phyloP scores from a whole-genome alignment of 2,329 filamentous ascomycete genomes.

The Reticulascus tulasneorum region DNA sequence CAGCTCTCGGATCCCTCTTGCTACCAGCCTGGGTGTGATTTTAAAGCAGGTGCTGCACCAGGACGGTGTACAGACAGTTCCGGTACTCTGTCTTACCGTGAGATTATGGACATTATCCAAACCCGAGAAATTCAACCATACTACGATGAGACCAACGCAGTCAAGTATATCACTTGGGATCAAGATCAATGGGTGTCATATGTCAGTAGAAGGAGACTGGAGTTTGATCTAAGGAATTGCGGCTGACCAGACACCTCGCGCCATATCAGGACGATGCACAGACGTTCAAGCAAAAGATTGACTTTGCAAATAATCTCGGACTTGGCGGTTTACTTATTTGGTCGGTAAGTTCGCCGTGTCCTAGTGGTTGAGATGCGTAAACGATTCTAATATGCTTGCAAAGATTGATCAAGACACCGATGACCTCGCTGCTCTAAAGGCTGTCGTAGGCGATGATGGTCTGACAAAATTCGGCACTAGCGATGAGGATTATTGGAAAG shows the following conservation, averaged over 20 bases:
- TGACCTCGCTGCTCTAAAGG: no score
- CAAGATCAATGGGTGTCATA: constrained; percentile 37
- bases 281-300: constrained; percentile 4
- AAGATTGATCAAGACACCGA: no score
- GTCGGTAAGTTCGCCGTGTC: no score
- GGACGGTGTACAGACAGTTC: constrained; percentile 19
- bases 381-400: no score
- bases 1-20: constrained; percentile 1
- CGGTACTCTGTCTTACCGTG: constrained; percentile 20
- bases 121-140: constrained; percentile 16
- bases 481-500: constrained; percentile 5
- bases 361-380: no score
- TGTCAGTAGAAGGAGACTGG: no score
- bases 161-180: constrained; percentile 30
- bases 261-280: constrained; percentile 3
- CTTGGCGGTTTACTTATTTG: constrained; percentile 29
- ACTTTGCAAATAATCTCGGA: constrained; percentile 25
- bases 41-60: constrained; percentile 1
- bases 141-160: constrained; percentile 22
- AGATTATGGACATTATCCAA: constrained; percentile 21
- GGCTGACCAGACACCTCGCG: constrained; percentile 1
- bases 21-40: constrained; percentile 4
- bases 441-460: no score
- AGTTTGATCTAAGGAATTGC: no score
- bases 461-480: no score